These are phyloP conservation scores for Xylaria cubensis DNA, from an alignment of 495 filamentous ascomycete species.

Conservation along the genomic window DNA sequence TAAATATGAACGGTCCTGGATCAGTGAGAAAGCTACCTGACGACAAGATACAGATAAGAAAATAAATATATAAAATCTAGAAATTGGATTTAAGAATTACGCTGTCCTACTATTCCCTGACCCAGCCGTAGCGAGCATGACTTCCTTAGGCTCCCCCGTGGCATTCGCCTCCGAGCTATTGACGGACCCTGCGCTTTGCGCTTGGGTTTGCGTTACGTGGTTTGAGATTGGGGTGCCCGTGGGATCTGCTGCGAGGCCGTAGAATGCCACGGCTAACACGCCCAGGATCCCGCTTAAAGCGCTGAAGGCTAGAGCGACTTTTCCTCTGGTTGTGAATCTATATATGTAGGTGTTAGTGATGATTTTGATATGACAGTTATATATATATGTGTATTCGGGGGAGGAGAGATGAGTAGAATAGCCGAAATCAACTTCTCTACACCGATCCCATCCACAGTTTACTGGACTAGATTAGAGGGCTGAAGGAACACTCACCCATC, in stretches of 20 bases:
- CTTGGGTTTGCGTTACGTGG: not conserved
- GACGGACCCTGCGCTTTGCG: constrained; percentile 16
- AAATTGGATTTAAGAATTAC: not conserved
- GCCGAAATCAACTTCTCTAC: too few species aligned
- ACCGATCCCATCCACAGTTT: too few species aligned
- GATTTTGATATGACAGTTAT: not conserved
- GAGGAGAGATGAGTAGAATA: too few species aligned
- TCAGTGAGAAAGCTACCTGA: too few species aligned
- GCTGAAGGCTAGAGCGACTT: constrained; percentile 77
- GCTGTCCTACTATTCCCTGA: not conserved
- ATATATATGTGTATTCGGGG: not conserved
- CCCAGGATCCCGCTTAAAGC: constrained; percentile 74
- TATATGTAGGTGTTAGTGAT: not conserved
- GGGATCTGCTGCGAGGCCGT: constrained; percentile 55
- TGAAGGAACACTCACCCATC: constrained; percentile 54
- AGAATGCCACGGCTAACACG: constrained; percentile 71
- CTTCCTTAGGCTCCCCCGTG: constrained; percentile 22
- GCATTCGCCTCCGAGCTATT: constrained; percentile 25
- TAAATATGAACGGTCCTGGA: too few species aligned
- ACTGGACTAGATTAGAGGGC: too few species aligned
- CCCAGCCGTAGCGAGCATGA: not conserved
- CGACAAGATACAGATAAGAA: too few species aligned
- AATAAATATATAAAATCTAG: too few species aligned
- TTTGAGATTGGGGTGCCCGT: constrained; percentile 17
- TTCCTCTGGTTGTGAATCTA: constrained; percentile 72